Base-by-base conservation (phyloP, 495 filamentous ascomycete species). In the Chaetomium tenue region DNA sequence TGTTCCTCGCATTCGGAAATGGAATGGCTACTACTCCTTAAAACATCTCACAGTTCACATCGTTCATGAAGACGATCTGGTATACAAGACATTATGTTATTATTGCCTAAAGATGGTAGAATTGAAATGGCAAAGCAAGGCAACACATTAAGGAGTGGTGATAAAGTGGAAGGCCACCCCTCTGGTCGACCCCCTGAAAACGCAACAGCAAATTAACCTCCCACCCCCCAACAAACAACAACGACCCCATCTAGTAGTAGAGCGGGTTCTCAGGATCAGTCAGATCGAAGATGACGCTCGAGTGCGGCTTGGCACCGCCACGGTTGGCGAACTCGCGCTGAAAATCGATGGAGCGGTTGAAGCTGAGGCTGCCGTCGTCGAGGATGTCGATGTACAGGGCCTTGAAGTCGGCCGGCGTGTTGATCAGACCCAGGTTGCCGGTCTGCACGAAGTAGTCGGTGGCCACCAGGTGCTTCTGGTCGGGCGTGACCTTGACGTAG, bases 391-490 rank as follows among this genome's bases (percentile, higher is more conserved):
- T 83, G 71, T 86, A 87, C 63, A 82, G 81, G 8, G 79, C 84
- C 77, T 84, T 86, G 80, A 78, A 87, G 70, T 87, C 85, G 50
- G 81, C 84, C 0, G 84, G 84, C 0, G 84, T 87, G 65, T 88
- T 88, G 62, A 88, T 81, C 7, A 87, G 74, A 5, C 81, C 81
- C 59, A 87, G 86, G 44, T 72, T 79, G 40, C 84, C 85, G 6
- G 84, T 84, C 74, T 88, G 86, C 1, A 88, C 81, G 66, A 88
- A 88, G 76, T 88, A 88, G 59, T 86, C 86, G 13, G 81, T 85
- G 40, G 87, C 84, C 11, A 87, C 75, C 50, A 87, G 65, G 68
- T 88, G 83, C 76, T 83, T 83, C 75, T 86, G 82, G 70, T 87
- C 86, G 0, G 85, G 86, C 11, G 84, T 82, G 68, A 88, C 78